phyloP scores from a whole-genome alignment of 305 asterid species.

The Fraxinus albicans region DNA sequence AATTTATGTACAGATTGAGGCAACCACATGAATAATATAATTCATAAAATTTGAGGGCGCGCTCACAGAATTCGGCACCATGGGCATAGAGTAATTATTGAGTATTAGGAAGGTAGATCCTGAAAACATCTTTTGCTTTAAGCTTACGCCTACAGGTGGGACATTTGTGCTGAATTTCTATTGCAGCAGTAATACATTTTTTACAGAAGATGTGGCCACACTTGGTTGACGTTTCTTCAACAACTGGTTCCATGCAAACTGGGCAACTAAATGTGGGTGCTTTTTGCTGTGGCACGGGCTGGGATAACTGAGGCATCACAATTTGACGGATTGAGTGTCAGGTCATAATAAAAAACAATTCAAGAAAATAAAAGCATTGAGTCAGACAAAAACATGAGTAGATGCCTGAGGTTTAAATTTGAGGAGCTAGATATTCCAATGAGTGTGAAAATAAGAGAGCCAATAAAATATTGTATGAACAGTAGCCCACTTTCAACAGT shows the following conservation, averaged over 20 bases:
- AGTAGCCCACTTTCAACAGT: neutral
- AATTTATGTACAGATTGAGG: neutral
- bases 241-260: constrained; percentile 2
- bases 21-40: neutral
- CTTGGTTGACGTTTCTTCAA: constrained; percentile 9
- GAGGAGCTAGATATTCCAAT: neutral
- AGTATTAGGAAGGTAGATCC: neutral
- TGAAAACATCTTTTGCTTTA: neutral
- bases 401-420: neutral
- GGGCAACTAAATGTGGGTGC: neutral
- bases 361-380: neutral
- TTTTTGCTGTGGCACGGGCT: neutral
- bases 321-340: neutral
- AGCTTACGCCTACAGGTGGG: constrained; percentile 1
- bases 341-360: neutral
- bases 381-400: neutral
- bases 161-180: constrained; percentile 1
- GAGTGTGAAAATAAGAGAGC: neutral
- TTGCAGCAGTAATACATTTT: neutral
- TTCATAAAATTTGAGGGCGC: neutral
- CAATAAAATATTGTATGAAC: neutral
- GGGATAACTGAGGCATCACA: neutral
- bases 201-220: constrained; percentile 15
- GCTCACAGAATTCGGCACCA: neutral
- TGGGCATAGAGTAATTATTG: neutral